phyloP scores from a whole-genome alignment of 352 stramenopile genomes.

The Pythium volutum region DNA sequence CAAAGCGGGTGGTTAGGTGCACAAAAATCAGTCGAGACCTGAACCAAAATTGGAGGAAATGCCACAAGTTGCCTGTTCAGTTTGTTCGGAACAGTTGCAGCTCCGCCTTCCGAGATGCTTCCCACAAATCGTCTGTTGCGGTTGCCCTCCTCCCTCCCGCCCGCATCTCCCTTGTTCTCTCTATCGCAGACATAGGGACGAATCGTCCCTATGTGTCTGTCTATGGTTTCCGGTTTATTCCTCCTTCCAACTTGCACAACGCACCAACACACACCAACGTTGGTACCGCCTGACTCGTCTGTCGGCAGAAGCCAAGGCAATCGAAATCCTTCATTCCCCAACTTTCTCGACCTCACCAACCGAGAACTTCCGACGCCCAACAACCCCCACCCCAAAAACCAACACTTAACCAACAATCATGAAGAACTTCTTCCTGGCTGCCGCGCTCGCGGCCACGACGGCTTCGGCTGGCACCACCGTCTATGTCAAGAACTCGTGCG shows the following conservation, averaged over 20 bases:
- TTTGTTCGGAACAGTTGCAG: constrained; percentile 7
- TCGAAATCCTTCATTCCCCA: constrained; percentile 10
- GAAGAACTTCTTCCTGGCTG: constrained; percentile 11
- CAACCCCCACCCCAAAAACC: neutral
- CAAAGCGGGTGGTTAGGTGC: neutral
- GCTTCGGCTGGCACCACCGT: constrained; percentile 12
- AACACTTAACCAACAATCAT: constrained; percentile 1
- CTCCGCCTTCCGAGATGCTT: constrained; percentile 2
- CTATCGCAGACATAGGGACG: neutral
- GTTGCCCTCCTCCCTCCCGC: no score
- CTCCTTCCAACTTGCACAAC: constrained; percentile 1
- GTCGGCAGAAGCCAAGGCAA: neutral
- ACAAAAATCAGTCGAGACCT: no score
- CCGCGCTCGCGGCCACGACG: neutral
- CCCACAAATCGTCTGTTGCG: constrained; percentile 6
- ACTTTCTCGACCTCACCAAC: constrained; percentile 16
- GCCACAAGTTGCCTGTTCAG: neutral
- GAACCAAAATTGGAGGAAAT: no score
- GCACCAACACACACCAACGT: neutral
- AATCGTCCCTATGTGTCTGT: no score
- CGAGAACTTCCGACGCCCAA: constrained; percentile 9
- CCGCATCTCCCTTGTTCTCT: neutral
- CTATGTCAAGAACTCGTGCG: constrained; percentile 28
- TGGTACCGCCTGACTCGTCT: neutral
- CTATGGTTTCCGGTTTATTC: neutral